Base-by-base conservation (phyloP, 148 eudicot species). In the Limonium bicolor region DNA sequence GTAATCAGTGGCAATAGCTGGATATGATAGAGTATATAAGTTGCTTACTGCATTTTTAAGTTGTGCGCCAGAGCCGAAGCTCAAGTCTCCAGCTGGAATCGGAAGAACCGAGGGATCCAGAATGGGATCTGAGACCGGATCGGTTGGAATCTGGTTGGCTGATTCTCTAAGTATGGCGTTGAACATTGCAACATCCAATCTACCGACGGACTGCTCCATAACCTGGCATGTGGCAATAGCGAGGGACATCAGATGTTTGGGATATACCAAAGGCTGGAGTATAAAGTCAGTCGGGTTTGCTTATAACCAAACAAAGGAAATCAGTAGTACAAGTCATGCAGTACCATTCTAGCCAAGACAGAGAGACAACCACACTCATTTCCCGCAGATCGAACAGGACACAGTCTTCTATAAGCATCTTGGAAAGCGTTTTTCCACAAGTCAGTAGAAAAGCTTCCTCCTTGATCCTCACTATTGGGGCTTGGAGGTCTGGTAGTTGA, bases 61-160 rank as follows among this genome's bases (percentile, higher is more conserved):
- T 50, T 79, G 96, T 41, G 96, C 96, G 53, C 96, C 96, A 51
- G 96, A 83, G 32, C 94, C 90, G 43, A 88, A 88, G 53, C 96
- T 88, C 68, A 82, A 80, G 32, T 88, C 83, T 21, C 94, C 96
- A 22, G 94, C 94, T 32, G 86, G 94, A 56, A 88, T 82, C 19
- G 96, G 96, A 58, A 88, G 59, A 55, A 79, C 94, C 52, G 63
- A 67, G 30, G 94, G 64, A 57, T 88, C 96, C 48, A 80, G 63
- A 29, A 88, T 74, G 35, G 96, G 94, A 65, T 88, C 94, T 17
- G 96, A 88, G 20, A 88, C 74, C 17, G 96, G 94, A 74, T 88
- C 94, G 3, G 90, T 79, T 33, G 94, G 96, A 30, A 83, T 79
- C 69, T 88, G 86, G 53, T 74, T 62, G 8, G 72, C 86, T 8